phyloP scores from a whole-genome alignment of 805 yeast genomes.

The Pichia nakasei region DNA sequence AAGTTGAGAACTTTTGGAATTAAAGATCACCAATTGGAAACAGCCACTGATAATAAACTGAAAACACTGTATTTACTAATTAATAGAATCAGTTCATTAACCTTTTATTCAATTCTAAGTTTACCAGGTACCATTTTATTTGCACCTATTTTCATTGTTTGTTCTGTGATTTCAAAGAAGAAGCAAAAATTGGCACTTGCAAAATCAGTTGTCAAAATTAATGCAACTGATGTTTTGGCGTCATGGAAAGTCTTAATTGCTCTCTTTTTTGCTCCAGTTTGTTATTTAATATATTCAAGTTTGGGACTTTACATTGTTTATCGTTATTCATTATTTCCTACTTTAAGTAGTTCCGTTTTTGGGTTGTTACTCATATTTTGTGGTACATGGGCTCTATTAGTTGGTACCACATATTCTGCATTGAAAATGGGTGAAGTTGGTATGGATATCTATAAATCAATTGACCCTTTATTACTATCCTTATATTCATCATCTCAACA shows the following conservation, averaged over 20 bases:
- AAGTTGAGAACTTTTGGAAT: slow-evolving; percentile 54
- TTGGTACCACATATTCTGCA: slow-evolving; percentile 76
- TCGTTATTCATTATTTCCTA: slow-evolving; percentile 14
- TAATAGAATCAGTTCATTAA: slow-evolving; percentile 46
- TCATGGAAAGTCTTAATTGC: slow-evolving; percentile 93
- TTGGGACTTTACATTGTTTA: slow-evolving; percentile 32
- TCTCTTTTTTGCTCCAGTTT: slow-evolving; percentile 76
- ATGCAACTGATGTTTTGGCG: slow-evolving; percentile 87
- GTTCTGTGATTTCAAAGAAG: slow-evolving; percentile 59
- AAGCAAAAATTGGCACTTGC: slow-evolving; percentile 76
- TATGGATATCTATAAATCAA: slow-evolving; percentile 76
- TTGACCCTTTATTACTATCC: slow-evolving; percentile 65
- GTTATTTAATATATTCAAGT: slow-evolving; percentile 72
- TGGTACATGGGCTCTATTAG: slow-evolving; percentile 54
- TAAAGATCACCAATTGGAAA: slow-evolving; percentile 63
- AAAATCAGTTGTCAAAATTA: slow-evolving; percentile 78
- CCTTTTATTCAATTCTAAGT: slow-evolving; percentile 50
- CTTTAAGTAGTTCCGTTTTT: slow-evolving; percentile 2
- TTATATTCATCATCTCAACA: slow-evolving; percentile 44
- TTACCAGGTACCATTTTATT: slow-evolving; percentile 84
- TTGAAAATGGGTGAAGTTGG: slow-evolving; percentile 89
- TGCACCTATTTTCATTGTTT: slow-evolving; percentile 76
- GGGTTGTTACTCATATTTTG: slow-evolving; percentile 29
- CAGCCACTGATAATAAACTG: slow-evolving; percentile 40
- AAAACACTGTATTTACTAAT: slow-evolving; percentile 45